These are phyloP conservation scores for Populus deltoides DNA, from an alignment of 345 rosid species.

Conservation along the genomic window DNA sequence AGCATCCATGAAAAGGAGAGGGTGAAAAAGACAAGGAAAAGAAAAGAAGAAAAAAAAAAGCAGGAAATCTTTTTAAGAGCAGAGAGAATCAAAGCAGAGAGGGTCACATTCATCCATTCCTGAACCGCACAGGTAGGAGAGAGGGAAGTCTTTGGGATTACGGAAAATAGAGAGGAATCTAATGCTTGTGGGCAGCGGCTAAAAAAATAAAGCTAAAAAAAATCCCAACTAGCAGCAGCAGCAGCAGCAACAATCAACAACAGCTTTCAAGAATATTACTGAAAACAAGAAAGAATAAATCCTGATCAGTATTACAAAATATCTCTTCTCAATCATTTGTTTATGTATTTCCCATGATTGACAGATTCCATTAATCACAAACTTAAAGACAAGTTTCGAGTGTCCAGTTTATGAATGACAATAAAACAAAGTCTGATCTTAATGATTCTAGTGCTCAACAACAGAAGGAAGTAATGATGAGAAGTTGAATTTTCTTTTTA, in stretches of 20 bases:
- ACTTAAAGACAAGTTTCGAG: constrained; percentile 26
- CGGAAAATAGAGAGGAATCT: constrained; percentile 55
- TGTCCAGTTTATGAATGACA: constrained; percentile 8
- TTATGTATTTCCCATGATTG: constrained; percentile 57
- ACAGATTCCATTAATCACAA: constrained; percentile 49
- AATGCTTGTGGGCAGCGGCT: constrained; percentile 54
- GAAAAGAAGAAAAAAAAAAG: constrained; percentile 40
- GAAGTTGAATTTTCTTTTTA: constrained; percentile 8
- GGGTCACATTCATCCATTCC: constrained; percentile 38
- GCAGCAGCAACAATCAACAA: constrained; percentile 19
- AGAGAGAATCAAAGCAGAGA: constrained; percentile 34
- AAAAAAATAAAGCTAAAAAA: constrained; percentile 31
- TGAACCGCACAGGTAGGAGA: constrained; percentile 25
- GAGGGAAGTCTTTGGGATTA: constrained; percentile 21
- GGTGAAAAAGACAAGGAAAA: constrained; percentile 13
- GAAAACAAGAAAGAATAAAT: constrained; percentile 49
- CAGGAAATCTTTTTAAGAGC: constrained; percentile 46
- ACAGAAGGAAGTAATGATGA: constrained; percentile 14
- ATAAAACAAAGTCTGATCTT: constrained; percentile 11
- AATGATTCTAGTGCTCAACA: not conserved
- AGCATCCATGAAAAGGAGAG: constrained; percentile 52
- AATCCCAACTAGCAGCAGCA: constrained; percentile 23
- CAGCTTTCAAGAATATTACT: constrained; percentile 46
- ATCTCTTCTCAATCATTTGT: constrained; percentile 51
- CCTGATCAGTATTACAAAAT: constrained; percentile 40